A percentile compares a stretch with the other conserved stretches of the same genome.
Conservation (phyloP, 169 alveolate species). For the Plasmodium billcollinsi region DNA sequence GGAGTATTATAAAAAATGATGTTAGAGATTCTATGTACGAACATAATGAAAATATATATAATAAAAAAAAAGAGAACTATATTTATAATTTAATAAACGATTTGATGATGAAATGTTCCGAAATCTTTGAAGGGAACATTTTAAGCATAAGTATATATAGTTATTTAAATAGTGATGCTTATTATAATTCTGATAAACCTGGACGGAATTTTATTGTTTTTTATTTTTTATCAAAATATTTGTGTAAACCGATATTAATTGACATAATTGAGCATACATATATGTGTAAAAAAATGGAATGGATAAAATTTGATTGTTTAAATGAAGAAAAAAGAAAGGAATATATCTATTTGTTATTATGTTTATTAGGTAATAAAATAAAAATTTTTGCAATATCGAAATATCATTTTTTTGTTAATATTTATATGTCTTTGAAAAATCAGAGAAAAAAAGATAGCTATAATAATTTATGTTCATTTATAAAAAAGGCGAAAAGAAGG, state of each 20-base stretch:
- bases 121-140: conserved; percentile 27
- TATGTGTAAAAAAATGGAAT: conserved; percentile 44
- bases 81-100: conserved; percentile 11
- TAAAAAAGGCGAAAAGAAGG: neutral
- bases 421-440: conserved; percentile 12
- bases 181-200: conserved; percentile 6
- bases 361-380: conserved; percentile 32
- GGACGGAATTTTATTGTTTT: conserved; percentile 45
- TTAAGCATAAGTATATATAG: conserved; percentile 48
- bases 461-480: neutral
- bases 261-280: conserved; percentile 31
- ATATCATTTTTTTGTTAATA: conserved; percentile 4
- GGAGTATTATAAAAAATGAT: neutral
- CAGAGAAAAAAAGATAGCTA: neutral
- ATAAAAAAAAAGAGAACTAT: neutral
- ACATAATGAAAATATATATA: neutral
- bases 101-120: conserved; percentile 2
- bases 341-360: conserved; percentile 27
- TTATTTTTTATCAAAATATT: conserved; percentile 38
- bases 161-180: conserved; percentile 36
- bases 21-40: neutral
- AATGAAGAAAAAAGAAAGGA: neutral
- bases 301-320: conserved; percentile 18
- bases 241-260: conserved; percentile 14
- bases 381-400: conserved; percentile 38